These are phyloP conservation scores for Magnolia officinalis DNA, from an alignment of 164 flowering plant species.

Conservation along the genomic window DNA sequence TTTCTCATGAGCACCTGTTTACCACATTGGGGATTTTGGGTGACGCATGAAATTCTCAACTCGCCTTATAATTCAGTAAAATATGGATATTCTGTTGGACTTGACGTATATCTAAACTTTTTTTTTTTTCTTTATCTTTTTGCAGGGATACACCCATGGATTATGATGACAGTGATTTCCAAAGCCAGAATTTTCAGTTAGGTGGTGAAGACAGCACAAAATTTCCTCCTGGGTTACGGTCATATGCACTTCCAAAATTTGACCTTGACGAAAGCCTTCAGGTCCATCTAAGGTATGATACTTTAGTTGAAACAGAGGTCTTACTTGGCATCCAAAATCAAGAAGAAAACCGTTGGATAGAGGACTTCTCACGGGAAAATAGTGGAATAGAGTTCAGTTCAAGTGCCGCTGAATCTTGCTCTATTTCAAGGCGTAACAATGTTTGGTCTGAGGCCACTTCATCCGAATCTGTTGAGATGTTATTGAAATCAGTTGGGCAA, in stretches of 20 bases:
- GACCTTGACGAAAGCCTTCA: slow-evolving; percentile 65
- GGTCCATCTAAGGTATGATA: slow-evolving; percentile 73
- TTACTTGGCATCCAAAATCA: slow-evolving; percentile 81
- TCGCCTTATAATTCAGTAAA: neutral
- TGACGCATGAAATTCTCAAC: neutral
- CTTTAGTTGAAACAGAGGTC: slow-evolving; percentile 79
- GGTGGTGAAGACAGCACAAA: slow-evolving; percentile 65
- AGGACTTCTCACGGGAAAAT: slow-evolving; percentile 67
- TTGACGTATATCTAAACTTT: neutral
- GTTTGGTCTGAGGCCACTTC: slow-evolving; percentile 99
- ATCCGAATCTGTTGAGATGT: slow-evolving; percentile 96
- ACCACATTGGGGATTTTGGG: neutral
- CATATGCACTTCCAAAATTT: slow-evolving; percentile 69
- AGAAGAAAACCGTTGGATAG: slow-evolving; percentile 89
- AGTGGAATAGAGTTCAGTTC: slow-evolving; percentile 73
- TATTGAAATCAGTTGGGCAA: slow-evolving; percentile 91
- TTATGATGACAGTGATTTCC: slow-evolving; percentile 86
- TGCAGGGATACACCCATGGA: slow-evolving; percentile 86
- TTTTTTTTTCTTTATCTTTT: neutral
- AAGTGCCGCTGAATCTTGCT: slow-evolving; percentile 67
- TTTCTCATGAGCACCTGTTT: too few relatives aligned
- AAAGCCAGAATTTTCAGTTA: slow-evolving; percentile 73
- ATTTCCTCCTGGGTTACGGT: slow-evolving; percentile 58
- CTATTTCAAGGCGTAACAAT: slow-evolving; percentile 73
- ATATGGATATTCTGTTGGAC: neutral